These are phyloP conservation scores for Papiliotrema laurentii DNA, from an alignment of 1,284 basidiomycete species.

Conservation along the genomic window DNA sequence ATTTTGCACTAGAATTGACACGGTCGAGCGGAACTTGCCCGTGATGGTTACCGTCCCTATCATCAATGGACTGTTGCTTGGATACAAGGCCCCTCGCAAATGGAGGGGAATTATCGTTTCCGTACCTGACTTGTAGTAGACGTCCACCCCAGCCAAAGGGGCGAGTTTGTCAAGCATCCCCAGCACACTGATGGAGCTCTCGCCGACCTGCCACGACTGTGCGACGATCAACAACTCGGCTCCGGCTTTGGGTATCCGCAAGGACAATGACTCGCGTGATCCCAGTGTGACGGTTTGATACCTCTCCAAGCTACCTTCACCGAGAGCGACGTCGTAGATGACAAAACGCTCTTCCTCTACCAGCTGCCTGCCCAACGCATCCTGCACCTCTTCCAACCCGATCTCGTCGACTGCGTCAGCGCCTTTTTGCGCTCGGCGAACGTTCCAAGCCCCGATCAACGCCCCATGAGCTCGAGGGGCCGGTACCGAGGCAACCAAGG, in stretches of 20 bases:
- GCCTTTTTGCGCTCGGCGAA: slow-evolving; percentile 7
- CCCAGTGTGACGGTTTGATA: too few relatives aligned
- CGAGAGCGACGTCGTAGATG: not conserved
- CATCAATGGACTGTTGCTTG: too few relatives aligned
- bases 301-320: too few relatives aligned
- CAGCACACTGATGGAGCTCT: slow-evolving; percentile 15
- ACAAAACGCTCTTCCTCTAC: not conserved
- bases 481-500: slow-evolving; percentile 11
- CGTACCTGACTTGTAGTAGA: not conserved
- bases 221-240: slow-evolving; percentile 16
- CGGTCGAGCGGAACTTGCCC: too few relatives aligned
- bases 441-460: slow-evolving; percentile 25
- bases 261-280: not conserved
- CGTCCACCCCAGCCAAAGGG: slow-evolving; percentile 14
- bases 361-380: slow-evolving; percentile 11
- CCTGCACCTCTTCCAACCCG: slow-evolving; percentile 13
- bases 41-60: too few relatives aligned
- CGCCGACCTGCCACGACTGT: slow-evolving; percentile 10
- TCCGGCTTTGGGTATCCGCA: slow-evolving; percentile 4
- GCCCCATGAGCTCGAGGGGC: slow-evolving; percentile 13
- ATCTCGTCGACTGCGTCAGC: slow-evolving; percentile 12
- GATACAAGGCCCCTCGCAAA: too few relatives aligned
- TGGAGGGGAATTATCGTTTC: too few relatives aligned
- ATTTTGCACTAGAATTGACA: too few relatives aligned
- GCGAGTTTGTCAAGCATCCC: slow-evolving; percentile 29